Conservation (phyloP, 441 rosid genomes). For the Omphalea diandra region DNA sequence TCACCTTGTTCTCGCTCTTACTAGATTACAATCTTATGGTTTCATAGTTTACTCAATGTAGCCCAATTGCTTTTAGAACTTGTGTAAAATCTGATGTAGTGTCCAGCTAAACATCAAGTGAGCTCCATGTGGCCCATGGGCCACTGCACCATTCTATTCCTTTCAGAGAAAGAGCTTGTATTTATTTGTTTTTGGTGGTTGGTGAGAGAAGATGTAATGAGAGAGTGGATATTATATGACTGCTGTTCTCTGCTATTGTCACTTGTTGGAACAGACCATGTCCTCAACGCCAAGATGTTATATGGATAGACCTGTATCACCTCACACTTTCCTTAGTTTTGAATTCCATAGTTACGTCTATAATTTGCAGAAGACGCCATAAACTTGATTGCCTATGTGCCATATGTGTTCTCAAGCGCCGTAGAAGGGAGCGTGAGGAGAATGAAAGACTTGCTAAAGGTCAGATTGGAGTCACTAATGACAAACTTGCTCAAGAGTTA, state of each 20-base stretch:
- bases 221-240: no score
- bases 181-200: no score
- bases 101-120: background rate
- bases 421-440: slow-evolving; percentile 90
- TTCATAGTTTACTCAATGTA: background rate
- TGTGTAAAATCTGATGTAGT: background rate
- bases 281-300: background rate
- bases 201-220: no score
- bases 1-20: no score
- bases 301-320: background rate
- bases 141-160: background rate
- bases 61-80: background rate
- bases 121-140: background rate
- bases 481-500: slow-evolving; percentile 36
- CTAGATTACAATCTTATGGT: background rate
- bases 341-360: slow-evolving; percentile 4
- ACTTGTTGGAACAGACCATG: background rate
- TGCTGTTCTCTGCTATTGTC: no score
- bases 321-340: slow-evolving; percentile 3
- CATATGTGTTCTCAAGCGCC: slow-evolving; percentile 82
- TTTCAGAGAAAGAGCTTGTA: no score
- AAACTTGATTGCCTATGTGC: slow-evolving; percentile 97
- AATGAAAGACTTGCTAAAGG: slow-evolving; percentile 58
- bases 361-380: slow-evolving; percentile 79
- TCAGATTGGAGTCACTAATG: slow-evolving; percentile 42